Conservation (phyloP, 768 basidiomycete species). For the Podaxis pistillaris region DNA sequence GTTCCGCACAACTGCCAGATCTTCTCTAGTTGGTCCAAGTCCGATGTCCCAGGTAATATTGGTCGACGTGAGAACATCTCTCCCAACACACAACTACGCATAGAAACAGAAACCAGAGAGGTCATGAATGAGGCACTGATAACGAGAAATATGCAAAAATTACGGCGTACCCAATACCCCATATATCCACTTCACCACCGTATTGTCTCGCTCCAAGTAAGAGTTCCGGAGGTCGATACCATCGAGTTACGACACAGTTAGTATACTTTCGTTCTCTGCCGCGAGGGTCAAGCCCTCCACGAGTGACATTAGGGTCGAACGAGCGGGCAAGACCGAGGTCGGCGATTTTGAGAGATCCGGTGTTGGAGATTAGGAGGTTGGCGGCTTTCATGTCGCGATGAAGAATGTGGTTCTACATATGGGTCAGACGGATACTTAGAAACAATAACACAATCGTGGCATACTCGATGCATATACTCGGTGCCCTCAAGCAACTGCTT, state of each 20-base stretch:
- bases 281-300: constrained; percentile 37
- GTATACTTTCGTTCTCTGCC: constrained; percentile 78
- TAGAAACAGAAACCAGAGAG: constrained; percentile 4
- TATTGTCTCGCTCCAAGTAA: constrained; percentile 87
- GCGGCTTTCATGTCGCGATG: constrained; percentile 99
- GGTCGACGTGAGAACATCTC: constrained; percentile 92
- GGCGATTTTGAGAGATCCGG: constrained; percentile 80
- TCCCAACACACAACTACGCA: constrained; percentile 82
- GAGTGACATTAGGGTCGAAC: constrained; percentile 52
- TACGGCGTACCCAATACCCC: constrained; percentile 85
- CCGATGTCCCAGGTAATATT: constrained; percentile 83
- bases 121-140: not conserved
- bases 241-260: constrained; percentile 91
- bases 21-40: constrained; percentile 87
- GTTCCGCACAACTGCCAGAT: constrained; percentile 91
- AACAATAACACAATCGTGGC: constrained; percentile 25
- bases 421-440: constrained; percentile 8
- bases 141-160: not conserved
- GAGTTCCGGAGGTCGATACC: constrained; percentile 94
- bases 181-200: constrained; percentile 93
- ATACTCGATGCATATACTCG: constrained; percentile 90
- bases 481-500: constrained; percentile 95
- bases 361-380: constrained; percentile 89
- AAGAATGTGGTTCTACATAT: constrained; percentile 82
- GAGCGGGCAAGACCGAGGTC: constrained; percentile 96